Percentiles rank a stretch among this genome's conserved stretches.
Conservation (phyloP, 306 rosid species). For the Gastrolobium bilobum region DNA sequence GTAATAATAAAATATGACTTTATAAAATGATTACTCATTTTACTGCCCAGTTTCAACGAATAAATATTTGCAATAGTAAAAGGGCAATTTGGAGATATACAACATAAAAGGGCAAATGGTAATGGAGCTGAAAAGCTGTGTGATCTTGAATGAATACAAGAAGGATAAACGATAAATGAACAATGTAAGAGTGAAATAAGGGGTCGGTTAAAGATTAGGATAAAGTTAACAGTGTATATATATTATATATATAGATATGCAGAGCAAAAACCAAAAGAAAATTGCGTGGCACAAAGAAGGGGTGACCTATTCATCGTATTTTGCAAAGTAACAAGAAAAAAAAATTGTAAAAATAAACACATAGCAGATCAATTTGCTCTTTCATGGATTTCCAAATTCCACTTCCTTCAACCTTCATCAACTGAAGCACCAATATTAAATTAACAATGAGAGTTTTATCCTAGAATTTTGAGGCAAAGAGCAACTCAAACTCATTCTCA, state of each 20-base stretch:
- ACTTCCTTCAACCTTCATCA: neutral
- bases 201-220: slow-evolving; percentile 4
- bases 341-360: slow-evolving; percentile 40
- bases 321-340: slow-evolving; percentile 46
- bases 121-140: slow-evolving; percentile 45
- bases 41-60: no score
- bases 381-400: slow-evolving; percentile 5
- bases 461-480: slow-evolving; percentile 58
- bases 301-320: slow-evolving; percentile 48
- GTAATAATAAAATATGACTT: no score
- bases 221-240: slow-evolving; percentile 8
- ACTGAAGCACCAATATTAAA: neutral
- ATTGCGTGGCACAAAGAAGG: slow-evolving; percentile 58
- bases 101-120: no score
- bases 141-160: slow-evolving; percentile 36
- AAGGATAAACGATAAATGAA: slow-evolving; percentile 60
- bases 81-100: no score
- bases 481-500: slow-evolving; percentile 60
- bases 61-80: no score
- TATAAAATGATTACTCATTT: no score
- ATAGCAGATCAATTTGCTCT: slow-evolving; percentile 34
- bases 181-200: slow-evolving; percentile 57
- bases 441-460: slow-evolving; percentile 52
- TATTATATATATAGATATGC: no score
- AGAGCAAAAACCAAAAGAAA: slow-evolving; percentile 25